Evolutionary conservation across 192 early-diverging fungal species (phyloP), one percentile per base, ranked within the genome.

Genomic region (Mortierella alpina): DNA sequence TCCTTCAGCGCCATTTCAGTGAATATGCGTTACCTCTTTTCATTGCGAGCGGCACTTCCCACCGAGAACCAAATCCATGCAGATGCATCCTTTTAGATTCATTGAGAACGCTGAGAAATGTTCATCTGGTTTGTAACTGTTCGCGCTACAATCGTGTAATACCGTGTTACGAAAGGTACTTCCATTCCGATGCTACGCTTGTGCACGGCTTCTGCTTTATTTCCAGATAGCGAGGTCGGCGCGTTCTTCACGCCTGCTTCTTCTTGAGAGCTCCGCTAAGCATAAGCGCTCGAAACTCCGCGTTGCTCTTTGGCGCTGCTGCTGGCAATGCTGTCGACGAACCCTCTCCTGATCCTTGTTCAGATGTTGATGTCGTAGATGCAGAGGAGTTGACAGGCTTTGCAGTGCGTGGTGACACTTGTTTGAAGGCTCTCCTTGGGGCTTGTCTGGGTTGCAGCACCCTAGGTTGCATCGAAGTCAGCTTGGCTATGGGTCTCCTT

Each of bases 181-280:
- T n/a, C 3, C 31, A 31, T 31, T 31, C 31, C 3, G 31, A 31
- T 31, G 31, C 31, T 31, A 31, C 31, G 31, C 31, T 31, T 31
- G 31, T 3, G 31, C 31, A 31, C 31, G 31, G 31, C 31, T 31
- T 31, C 3, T 31, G 31, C 31, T 31, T 31, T 31, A 31, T 31
- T 31, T 31, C 31, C 3, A 1, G 1, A 31, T 31, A 2, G 31
- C 31, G 3, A 31, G 31, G 3, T 31, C 3, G 3, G 31, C 31
- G 31, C 31, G 31, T 31, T 31, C 31, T 15, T 58, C 39, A 55
- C 18, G 61, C 17, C 5, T 15, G 15, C 6, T 18, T 53, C 47
- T 68, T 76, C 59, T 72, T 79, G 55, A 72, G 69, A 14, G 55
- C 48, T 13, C 76, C 76, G 14, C 76, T 72, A 5, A 72, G 64